Base-by-base conservation (phyloP, 345 rosid genomes). In the Citrus trifoliata region DNA sequence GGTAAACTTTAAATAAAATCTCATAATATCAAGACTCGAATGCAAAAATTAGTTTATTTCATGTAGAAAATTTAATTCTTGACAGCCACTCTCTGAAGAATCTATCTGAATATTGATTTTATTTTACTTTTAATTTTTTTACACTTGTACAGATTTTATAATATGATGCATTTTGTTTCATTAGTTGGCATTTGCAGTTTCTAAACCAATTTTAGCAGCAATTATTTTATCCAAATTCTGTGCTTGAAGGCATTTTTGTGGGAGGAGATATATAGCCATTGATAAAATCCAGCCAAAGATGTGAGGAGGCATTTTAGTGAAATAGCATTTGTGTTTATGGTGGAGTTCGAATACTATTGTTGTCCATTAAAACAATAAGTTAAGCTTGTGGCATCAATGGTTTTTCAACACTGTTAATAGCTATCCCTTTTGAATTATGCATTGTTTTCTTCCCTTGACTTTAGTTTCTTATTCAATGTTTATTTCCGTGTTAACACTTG, bases 401-500 rank as follows among this genome's bases (percentile, higher is more conserved):
- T 71, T 71, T 69, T 19, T 30, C 63, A 71, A 55, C 42, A 71
- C 32, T 71, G 42, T 21, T 24, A 71, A 32, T 37, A 67, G 67
- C 51, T 37, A n/a, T 35, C 27, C 6, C n/a, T 67, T 66, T 18
- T 59, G 22, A 48, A 10, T 67, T 55, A 35, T 33, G 74, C 40
- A 40, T 25, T 25, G 37, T 67, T 35, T 35, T 56, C 51, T n/a
- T 10, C 77, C 73, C 74, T 64, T 77, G 21, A 60, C 48, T 76
- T 67, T 30, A 42, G 14, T 66, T 65, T 70, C 62, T 25, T 25
- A 51, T 59, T 48, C 67, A 42, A 18, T 30, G 65, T 51, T 80
- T 71, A 77, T 59, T 42, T 71, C 62, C 28, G 38, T 70, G 40
- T 69, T 80, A 38, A 76, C 55, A 58, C 42, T 76, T 79, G 59